Conservation (phyloP, 75 land plant species). For the Chamaecyparis obtusa region DNA sequence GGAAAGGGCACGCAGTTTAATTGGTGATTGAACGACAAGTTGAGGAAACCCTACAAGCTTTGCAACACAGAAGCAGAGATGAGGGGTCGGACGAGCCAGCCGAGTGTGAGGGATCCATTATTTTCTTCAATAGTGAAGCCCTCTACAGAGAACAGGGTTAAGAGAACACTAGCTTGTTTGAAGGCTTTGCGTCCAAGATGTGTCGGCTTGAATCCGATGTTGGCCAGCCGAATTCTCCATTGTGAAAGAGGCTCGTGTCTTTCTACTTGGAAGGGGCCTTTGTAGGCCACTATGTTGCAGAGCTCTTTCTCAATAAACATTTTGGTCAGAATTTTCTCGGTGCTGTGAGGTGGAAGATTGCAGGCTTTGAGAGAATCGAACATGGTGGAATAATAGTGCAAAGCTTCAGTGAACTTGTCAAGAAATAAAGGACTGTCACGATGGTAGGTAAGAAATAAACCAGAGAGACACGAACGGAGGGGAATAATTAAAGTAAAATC, state of each 20-base stretch:
- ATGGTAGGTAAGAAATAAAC: too few relatives aligned
- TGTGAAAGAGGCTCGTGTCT: constrained; percentile 67
- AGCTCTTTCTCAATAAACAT: constrained; percentile 66
- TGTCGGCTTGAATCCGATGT: constrained; percentile 57
- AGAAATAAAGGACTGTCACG: constrained; percentile 79
- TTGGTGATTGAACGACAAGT: too few relatives aligned
- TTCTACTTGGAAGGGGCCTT: constrained; percentile 67
- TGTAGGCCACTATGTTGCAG: constrained; percentile 75
- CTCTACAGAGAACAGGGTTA: constrained; percentile 1
- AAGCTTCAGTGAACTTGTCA: constrained; percentile 68
- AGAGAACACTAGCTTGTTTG: constrained; percentile 73
- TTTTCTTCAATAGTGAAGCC: too few relatives aligned
- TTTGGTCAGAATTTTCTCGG: constrained; percentile 32
- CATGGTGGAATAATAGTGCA: constrained; percentile 84
- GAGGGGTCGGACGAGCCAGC: constrained; percentile 84
- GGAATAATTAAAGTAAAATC: too few relatives aligned
- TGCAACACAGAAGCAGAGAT: constrained; percentile 86
- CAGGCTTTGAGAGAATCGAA: constrained; percentile 82
- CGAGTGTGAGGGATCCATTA: constrained; percentile 41
- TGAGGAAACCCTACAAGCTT: background rate
- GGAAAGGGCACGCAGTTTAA: too few relatives aligned
- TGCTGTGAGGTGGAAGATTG: constrained; percentile 19
- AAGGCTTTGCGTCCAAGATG: constrained; percentile 74
- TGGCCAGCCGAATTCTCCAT: constrained; percentile 59
- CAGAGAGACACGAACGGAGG: too few relatives aligned